Evolutionary conservation across 2,329 filamentous ascomycete species (phyloP), one percentile per base, ranked within the genome.

Genomic region (Cladosporium sp.): DNA sequence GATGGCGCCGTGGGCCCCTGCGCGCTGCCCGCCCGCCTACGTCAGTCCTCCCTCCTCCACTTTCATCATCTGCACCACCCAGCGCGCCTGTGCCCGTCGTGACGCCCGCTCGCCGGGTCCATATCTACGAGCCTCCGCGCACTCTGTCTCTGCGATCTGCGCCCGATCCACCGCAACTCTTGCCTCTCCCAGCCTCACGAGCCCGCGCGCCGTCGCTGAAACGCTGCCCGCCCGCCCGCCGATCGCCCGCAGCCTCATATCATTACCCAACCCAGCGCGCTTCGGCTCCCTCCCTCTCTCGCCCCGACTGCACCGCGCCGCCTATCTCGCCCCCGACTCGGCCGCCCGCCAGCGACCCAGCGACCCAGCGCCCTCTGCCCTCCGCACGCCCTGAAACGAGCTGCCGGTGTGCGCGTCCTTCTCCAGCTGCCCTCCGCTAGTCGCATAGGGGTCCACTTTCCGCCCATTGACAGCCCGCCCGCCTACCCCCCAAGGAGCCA

Each of bases 281-380:
- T 49, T 43, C 46, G 46, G 46, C 46, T 35, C 42, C 38, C 11
- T 49, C 46, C 46, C 11, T 22, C 37, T n/a, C 32, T 9, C 41
- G 16, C 9, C 41, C 9, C 7, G 41, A 9, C n/a, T 19, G 10
- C 14, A 16, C 44, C 28, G 7, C 49, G 59, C 16, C 54, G 57
- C 66, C 56, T 60, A 58, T 16, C 70, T 70, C 31, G 72, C 69
- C 35, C 67, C 71, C 59, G 80, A 90, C 67, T 86, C 83, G 46
- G 46, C 46, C 22, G 22, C 22, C 22, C 7, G 22, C 22, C 22
- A 28, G 22, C 22, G 44, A 41, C n/a, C 37, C 46, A 49, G 22
- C 7, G 22, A 13, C 35, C 35, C 37, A 38, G 18, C 44, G 33
- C 34, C 18, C 44, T 42, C 38, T 31, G 14, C 46, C 19, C 46